These are phyloP conservation scores for Ilyonectria mors-panacis DNA, from an alignment of 2,329 filamentous ascomycete species.

Conservation along the genomic window DNA sequence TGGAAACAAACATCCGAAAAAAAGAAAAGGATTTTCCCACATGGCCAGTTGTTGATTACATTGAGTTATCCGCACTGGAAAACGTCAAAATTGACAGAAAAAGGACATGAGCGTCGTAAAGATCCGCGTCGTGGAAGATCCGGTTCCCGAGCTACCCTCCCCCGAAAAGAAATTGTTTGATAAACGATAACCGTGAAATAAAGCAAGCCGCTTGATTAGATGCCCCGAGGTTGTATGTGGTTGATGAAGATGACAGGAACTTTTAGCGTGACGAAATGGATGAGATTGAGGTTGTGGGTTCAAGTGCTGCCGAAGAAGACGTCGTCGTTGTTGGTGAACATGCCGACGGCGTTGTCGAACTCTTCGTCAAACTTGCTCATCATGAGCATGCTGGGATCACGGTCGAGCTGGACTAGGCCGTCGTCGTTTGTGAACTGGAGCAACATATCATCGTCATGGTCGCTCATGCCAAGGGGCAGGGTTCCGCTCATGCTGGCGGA, in stretches of 20 bases:
- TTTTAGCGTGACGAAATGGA: constrained; percentile 26
- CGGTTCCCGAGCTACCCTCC: constrained; percentile 22
- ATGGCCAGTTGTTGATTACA: constrained; percentile 27
- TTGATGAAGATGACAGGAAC: constrained; percentile 25
- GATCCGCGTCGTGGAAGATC: constrained; percentile 22
- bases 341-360: constrained; percentile 63
- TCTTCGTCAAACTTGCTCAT: constrained; percentile 70
- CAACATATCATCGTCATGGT: constrained; percentile 62
- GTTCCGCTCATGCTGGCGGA: constrained; percentile 53
- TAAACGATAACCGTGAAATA: constrained; percentile 31
- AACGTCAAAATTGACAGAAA: constrained; percentile 28
- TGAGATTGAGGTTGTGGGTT: constrained; percentile 9
- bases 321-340: constrained; percentile 68
- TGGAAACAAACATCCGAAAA: neutral
- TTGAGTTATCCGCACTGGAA: constrained; percentile 23
- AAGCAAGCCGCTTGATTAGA: constrained; percentile 32
- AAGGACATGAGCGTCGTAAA: constrained; percentile 46
- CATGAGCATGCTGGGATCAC: constrained; percentile 64
- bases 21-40: constrained; percentile 7
- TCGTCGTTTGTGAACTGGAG: constrained; percentile 60
- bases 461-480: constrained; percentile 53
- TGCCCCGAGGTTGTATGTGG: constrained; percentile 26
- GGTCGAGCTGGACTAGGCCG: constrained; percentile 60
- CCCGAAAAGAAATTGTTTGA: constrained; percentile 21
- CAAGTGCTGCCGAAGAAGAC: constrained; percentile 64